Percentiles rank a stretch among this genome's conserved stretches.
These are phyloP conservation scores for Nicotiana paniculata DNA, from an alignment of 257 asterid genomes.

Conservation along the genomic window DNA sequence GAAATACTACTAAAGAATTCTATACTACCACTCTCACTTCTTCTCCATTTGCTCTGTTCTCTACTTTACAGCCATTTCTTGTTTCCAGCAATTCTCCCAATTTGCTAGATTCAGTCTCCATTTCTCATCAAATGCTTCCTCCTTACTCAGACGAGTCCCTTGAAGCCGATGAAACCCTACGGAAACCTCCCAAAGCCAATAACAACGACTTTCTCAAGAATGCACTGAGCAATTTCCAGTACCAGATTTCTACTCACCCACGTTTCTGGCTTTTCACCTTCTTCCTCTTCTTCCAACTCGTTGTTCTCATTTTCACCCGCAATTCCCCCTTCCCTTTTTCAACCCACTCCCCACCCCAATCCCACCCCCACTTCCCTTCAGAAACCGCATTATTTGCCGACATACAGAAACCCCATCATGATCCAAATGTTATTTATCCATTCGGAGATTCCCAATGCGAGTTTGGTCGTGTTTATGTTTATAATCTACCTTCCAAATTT, in stretches of 20 bases:
- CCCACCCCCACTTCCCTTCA: constrained; percentile 14
- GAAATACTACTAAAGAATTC: background rate
- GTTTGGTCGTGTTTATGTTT: constrained; percentile 67
- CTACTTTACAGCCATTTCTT: background rate
- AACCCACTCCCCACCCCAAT: constrained; percentile 17
- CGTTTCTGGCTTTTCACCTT: constrained; percentile 56
- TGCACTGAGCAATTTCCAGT: constrained; percentile 9
- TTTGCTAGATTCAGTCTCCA: background rate
- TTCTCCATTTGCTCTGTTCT: background rate
- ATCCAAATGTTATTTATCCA: background rate
- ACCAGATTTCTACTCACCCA: constrained; percentile 50
- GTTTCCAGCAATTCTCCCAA: background rate
- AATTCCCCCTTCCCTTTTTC: constrained; percentile 28
- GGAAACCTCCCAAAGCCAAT: constrained; percentile 16
- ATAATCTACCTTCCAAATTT: constrained; percentile 58
- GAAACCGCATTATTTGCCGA: background rate
- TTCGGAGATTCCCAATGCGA: constrained; percentile 42
- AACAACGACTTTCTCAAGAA: constrained; percentile 10
- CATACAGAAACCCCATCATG: background rate
- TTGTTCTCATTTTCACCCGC: constrained; percentile 42
- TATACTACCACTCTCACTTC: background rate
- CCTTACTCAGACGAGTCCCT: background rate
- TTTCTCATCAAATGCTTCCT: background rate
- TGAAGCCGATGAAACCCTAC: background rate
- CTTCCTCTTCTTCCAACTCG: constrained; percentile 52